phyloP scores from a whole-genome alignment of 768 basidiomycete genomes.

The Coprinellus micaceus region DNA sequence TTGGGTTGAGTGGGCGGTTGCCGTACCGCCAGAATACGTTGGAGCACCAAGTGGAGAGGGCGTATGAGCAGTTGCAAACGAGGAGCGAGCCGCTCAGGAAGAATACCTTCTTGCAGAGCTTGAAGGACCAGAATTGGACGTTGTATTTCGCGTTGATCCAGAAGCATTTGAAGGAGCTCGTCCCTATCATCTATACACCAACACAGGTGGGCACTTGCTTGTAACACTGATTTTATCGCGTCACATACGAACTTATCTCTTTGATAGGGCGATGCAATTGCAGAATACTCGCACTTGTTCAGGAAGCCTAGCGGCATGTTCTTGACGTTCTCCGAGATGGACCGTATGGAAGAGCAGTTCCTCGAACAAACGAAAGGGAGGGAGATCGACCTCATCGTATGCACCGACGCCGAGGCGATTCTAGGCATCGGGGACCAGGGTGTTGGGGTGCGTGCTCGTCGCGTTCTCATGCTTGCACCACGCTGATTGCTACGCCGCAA shows the following conservation, averaged over 20 bases:
- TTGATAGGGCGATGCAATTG: conserved; percentile 70
- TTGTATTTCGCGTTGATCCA: conserved; percentile 70
- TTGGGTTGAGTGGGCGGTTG: conserved; percentile 56
- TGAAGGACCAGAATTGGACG: conserved; percentile 80
- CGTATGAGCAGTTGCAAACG: conserved; percentile 57
- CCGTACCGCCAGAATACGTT: conserved; percentile 57
- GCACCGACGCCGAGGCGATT: conserved; percentile 83
- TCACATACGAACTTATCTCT: not conserved
- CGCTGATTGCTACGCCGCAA: too few relatives aligned
- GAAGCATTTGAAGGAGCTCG: conserved; percentile 57
- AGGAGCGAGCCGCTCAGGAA: conserved; percentile 41
- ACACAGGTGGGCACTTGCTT: conserved; percentile 50
- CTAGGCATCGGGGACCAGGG: conserved; percentile 67
- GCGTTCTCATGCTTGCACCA: too few relatives aligned
- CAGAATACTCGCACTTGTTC: conserved; percentile 82
- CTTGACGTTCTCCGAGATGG: conserved; percentile 55
- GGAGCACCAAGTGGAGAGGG: conserved; percentile 72
- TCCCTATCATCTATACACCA: conserved; percentile 79
- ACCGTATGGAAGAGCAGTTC: conserved; percentile 75
- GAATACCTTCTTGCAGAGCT: conserved; percentile 73
- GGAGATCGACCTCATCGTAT: conserved; percentile 75
- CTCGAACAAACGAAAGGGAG: conserved; percentile 59
- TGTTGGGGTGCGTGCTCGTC: conserved; percentile 49
- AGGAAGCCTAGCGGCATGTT: conserved; percentile 76
- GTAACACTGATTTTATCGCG: not conserved